Base-by-base conservation (phyloP, 2,329 filamentous ascomycete genomes). In the Apiospora koreana region DNA sequence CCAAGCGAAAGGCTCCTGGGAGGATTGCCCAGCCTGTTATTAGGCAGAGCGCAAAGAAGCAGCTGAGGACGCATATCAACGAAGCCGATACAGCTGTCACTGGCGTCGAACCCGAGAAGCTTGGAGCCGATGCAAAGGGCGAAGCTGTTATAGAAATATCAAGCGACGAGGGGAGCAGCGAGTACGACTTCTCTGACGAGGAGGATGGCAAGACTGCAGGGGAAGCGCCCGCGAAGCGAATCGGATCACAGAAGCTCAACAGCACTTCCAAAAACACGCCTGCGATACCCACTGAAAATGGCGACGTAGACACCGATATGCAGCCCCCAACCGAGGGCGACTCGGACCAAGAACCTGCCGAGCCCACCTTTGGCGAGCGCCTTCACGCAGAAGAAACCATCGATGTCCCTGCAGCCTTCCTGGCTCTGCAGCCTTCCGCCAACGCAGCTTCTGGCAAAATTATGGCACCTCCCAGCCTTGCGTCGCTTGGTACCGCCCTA, bases 401-500 rank as follows among this genome's bases (percentile, higher is more conserved):
- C 76, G 93, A 97, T 75, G 93, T 97, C 8, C 83, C 90, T 58
- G 86, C 89, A 65, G 84, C 91, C 77, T 85, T 89, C 76, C 81
- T 87, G 80, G 77, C 77, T 23, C 77, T 78, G 64, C 81, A 82
- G 72, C 75, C 80, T 48, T 76, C 80, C 18, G 72, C 83, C 81
- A 74, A 84, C 82, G 70, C 83, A 79, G 72, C 83, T 12, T 80
- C 83, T 62, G 80, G 81, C 77, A 84, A 83, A 71, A 81, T 83
- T 69, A 84, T 92, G 72, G 86, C 87, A 23, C 84, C 89, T 25
- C 92, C 92, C 16, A 91, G 91, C 16, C 91, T 92, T 71, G 91
- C 94, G 71, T 97, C 95, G 8, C 89, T 99, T 67, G 92, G 93
- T 65, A 97, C 94, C 6, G 94, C 98, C n/a, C 91, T 99, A 71